Evolutionary conservation across 306 rosid genomes (phyloP), one percentile per base, ranked within the genome.

Genomic region (Cucurbita ficifolia): DNA sequence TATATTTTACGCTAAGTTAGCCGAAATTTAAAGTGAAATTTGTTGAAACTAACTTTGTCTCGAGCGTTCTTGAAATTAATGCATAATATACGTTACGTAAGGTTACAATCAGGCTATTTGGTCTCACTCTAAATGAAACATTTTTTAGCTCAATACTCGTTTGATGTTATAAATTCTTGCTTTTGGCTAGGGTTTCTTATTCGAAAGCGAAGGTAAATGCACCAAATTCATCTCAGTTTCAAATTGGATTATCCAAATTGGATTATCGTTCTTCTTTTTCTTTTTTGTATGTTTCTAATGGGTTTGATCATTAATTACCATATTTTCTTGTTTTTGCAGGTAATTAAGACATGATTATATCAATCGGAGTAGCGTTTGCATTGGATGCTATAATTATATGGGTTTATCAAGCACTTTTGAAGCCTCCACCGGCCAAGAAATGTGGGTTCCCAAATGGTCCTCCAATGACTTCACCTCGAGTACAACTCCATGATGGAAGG

Each of bases 361-460:
- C 7, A 39, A 17, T 62, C 4, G 49, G 24, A 39, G 76, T 73
- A 75, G 86, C 86, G 14, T 7, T 78, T 17, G 71, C 74, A 24
- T 82, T 82, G 69, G 91, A 84, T 29, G 33, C 33, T 76, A 45
- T 87, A 8, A n/a, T 85, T 9, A 86, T 96, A 61, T 82, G 82
- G 85, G 70, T 64, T 60, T 84, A 85, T 75, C 73, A 73, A 78
- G 85, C 83, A 29, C 40, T 84, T 58, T 16, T 16, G 7, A 84
- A 77, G 80, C 88, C 92, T 4, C 91, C 96, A 2, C 82, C 82
- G 33, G 58, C 90, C 91, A 2, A 87, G 76, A 79, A 59, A 67
- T 87, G 96, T 18, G 96, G 96, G 50, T 83, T 90, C 21, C 63
- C 82, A 0, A 78, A 73, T 35, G 96, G 96, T 55, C 96, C 98